phyloP scores from a whole-genome alignment of 2,329 filamentous ascomycete species.

The Alternaria sp. region DNA sequence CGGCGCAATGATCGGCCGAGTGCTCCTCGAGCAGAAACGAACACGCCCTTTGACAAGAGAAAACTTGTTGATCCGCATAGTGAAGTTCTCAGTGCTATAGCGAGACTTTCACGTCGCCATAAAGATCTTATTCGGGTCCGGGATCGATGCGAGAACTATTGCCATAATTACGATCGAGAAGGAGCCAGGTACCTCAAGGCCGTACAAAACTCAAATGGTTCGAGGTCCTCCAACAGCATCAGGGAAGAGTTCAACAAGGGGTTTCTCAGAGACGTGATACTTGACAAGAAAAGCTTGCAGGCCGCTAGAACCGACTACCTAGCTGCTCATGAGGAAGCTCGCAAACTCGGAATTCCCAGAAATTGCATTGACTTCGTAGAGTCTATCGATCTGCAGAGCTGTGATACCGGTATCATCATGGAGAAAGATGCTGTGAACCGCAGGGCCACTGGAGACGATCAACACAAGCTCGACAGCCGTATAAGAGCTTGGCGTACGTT shows the following conservation, averaged over 20 bases:
- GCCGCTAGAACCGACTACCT: neutral
- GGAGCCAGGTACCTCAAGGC: neutral
- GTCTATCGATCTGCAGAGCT: neutral
- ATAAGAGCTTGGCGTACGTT: neutral
- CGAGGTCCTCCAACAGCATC: neutral
- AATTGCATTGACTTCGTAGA: neutral
- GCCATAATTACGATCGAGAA: neutral
- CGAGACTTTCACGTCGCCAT: neutral
- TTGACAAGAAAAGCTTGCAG: neutral
- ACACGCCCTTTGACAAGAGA: neutral
- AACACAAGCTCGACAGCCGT: neutral
- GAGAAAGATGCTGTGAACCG: neutral
- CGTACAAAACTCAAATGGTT: neutral
- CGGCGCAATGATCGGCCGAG: neutral
- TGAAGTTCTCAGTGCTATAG: neutral
- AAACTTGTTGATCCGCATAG: neutral
- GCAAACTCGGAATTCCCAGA: neutral
- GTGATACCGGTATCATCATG: neutral
- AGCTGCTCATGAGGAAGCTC: neutral
- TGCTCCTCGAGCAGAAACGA: neutral
- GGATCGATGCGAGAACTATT: neutral
- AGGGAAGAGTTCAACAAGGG: neutral
- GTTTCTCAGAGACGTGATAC: neutral
- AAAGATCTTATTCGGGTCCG: neutral
- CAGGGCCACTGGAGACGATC: neutral